phyloP scores from a whole-genome alignment of 305 asterid genomes.

The Fraxinus xanthoxyloides region DNA sequence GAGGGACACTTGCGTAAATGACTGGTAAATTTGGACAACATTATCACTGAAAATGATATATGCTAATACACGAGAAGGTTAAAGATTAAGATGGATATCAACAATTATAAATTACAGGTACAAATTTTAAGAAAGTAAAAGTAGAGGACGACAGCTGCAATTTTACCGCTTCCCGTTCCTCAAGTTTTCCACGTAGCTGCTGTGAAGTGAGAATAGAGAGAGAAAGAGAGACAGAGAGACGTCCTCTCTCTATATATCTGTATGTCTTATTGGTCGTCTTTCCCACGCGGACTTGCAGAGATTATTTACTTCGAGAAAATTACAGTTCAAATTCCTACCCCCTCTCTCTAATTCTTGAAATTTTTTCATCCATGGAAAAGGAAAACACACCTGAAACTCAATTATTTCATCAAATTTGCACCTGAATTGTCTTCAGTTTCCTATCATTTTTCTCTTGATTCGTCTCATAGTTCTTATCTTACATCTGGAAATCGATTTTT shows the following conservation, averaged over 20 bases:
- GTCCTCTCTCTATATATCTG: not conserved
- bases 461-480: not conserved
- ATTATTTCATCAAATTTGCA: not conserved
- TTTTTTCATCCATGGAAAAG: not conserved
- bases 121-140: not conserved
- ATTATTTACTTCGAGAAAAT: conserved; percentile 5
- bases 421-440: not conserved
- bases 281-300: conserved; percentile 32
- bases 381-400: not conserved
- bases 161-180: not conserved
- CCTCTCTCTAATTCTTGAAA: not conserved
- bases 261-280: conserved; percentile 8
- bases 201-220: not conserved
- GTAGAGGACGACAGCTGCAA: not conserved
- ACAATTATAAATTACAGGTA: not conserved
- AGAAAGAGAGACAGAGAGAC: too few relatives aligned
- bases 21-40: not conserved
- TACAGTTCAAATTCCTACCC: not conserved
- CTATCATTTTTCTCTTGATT: not conserved
- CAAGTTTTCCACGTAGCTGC: not conserved
- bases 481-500: not conserved
- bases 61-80: not conserved
- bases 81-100: not conserved
- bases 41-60: not conserved
- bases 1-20: not conserved